phyloP scores from a whole-genome alignment of 139 green algal species.

The Picochlorum sp. region DNA sequence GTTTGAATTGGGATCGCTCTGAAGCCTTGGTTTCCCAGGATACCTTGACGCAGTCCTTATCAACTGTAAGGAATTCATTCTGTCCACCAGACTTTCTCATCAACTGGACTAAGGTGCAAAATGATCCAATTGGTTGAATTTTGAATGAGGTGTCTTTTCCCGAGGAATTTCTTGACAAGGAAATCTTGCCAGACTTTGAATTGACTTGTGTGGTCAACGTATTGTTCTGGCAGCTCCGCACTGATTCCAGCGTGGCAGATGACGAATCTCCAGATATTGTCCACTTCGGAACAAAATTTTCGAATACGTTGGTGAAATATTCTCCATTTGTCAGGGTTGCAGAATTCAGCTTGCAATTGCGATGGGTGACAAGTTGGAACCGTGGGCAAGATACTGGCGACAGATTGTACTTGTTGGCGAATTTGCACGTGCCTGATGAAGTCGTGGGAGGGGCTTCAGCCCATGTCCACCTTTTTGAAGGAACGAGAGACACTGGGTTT shows the following conservation, averaged over 20 bases:
- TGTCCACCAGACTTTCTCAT: not conserved
- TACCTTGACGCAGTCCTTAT: not conserved
- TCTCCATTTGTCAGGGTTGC: not conserved
- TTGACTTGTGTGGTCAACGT: not conserved
- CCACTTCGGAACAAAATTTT: not conserved
- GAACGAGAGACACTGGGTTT: not conserved
- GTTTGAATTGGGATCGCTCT: not conserved
- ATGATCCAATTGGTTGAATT: not conserved
- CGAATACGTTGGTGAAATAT: not conserved
- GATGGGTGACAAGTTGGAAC: not conserved
- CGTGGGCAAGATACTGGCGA: not conserved
- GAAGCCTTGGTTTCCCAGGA: not conserved
- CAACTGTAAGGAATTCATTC: not conserved
- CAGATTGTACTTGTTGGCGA: not conserved
- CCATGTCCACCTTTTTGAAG: not conserved
- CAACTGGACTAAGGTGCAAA: not conserved
- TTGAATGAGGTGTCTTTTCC: not conserved
- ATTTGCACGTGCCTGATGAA: not conserved
- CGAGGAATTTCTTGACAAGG: not conserved
- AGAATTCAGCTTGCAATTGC: not conserved
- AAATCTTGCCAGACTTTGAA: not conserved
- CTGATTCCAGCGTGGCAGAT: not conserved
- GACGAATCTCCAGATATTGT: constrained; percentile 1
- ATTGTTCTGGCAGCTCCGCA: not conserved
- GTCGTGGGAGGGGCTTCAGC: not conserved